Conservation (phyloP, 306 rosid genomes). For the Cicer pinnatifidum region DNA sequence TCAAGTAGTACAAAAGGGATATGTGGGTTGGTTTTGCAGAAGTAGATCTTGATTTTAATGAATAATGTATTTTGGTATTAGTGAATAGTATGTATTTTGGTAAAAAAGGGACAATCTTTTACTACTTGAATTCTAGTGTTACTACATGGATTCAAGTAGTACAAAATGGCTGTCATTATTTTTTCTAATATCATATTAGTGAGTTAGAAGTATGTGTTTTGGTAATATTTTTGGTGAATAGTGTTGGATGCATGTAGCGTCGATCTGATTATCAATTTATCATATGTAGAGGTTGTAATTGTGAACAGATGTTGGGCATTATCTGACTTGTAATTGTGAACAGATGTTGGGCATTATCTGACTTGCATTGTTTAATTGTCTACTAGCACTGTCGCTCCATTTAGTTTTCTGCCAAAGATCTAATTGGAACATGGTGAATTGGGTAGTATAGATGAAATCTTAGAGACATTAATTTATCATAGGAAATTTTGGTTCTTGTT, state of each 20-base stretch:
- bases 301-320: neutral
- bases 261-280: constrained; percentile 29
- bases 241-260: neutral
- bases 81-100: no score
- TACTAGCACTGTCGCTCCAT: neutral
- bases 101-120: no score
- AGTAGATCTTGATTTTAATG: constrained; percentile 27
- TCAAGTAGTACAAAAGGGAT: constrained; percentile 32
- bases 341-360: neutral
- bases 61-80: no score
- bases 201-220: neutral
- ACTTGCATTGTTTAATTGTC: constrained; percentile 20
- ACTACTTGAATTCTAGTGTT: no score
- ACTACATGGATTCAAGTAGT: no score
- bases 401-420: constrained; percentile 15
- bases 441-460: neutral
- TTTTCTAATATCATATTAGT: no score
- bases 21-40: constrained; percentile 40
- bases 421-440: constrained; percentile 9
- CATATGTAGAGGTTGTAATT: neutral
- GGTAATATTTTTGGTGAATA: neutral
- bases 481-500: constrained; percentile 31
- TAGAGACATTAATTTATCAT: constrained; percentile 17
- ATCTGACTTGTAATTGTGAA: neutral
- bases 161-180: no score